These are phyloP conservation scores for Clohesyomyces aquaticus DNA, from an alignment of 495 filamentous ascomycete genomes.

Conservation along the genomic window DNA sequence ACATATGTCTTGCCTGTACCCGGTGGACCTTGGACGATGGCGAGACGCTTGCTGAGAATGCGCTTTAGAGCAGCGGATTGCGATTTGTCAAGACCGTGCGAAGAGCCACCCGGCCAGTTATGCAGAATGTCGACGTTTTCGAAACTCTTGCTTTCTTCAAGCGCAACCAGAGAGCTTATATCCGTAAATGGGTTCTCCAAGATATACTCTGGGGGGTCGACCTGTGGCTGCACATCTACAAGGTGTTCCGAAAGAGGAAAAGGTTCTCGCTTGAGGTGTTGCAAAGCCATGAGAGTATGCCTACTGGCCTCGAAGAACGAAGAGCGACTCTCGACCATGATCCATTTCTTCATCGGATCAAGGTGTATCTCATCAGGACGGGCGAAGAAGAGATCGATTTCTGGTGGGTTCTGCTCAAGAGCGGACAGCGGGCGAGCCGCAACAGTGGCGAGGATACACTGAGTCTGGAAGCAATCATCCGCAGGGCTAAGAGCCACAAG, in stretches of 20 bases:
- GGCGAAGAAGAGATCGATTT: conserved; percentile 77
- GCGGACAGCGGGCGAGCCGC: conserved; percentile 68
- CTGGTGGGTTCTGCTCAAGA: conserved; percentile 66
- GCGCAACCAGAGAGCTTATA: conserved; percentile 49
- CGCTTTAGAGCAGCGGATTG: conserved; percentile 69
- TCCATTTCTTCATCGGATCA: conserved; percentile 69
- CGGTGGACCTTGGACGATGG: conserved; percentile 88
- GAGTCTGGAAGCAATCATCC: conserved; percentile 64
- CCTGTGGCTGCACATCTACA: conserved; percentile 54
- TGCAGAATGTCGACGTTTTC: conserved; percentile 55
- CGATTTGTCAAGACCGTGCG: conserved; percentile 65
- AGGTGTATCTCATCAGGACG: conserved; percentile 62
- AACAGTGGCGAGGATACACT: conserved; percentile 73
- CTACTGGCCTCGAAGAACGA: conserved; percentile 77
- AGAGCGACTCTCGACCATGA: conserved; percentile 75
- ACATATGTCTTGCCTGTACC: conserved; percentile 89
- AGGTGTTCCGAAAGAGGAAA: conserved; percentile 68
- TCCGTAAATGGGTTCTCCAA: conserved; percentile 52
- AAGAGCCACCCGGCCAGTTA: conserved; percentile 51
- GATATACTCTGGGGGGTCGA: conserved; percentile 57
- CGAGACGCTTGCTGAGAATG: conserved; percentile 72
- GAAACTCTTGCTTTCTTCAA: conserved; percentile 36
- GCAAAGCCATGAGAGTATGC: conserved; percentile 73
- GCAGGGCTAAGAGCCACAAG: conserved; percentile 71
- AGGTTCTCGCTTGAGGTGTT: conserved; percentile 65